Base-by-base conservation (phyloP, 192 early-diverging fungal genomes). In the Jimgerdemannia lactiflua region DNA sequence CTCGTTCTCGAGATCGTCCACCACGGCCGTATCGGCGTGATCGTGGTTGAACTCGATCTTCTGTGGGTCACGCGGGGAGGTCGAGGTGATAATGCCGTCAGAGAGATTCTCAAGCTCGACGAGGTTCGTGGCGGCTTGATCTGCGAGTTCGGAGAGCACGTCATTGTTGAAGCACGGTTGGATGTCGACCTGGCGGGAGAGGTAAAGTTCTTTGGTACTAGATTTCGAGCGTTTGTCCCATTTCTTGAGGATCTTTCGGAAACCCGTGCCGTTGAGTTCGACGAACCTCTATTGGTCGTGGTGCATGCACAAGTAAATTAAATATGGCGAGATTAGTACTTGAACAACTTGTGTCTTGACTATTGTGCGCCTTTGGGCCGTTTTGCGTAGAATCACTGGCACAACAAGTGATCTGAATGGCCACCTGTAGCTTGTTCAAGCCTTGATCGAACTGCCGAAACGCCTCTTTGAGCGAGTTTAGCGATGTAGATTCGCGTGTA, bases 171-270 rank as follows among this genome's bases (percentile, higher is more conserved):
- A 99, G 80, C 94, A 96, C 3, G 97, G 98, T 80, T 98, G 97
- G 19, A 99, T 93, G 70, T 99, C 98, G 44, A 99, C 91, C 80
- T 99, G 98, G 10, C 98, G 92, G 3, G 95, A 92, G 9, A 99
- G 89, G 76, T 99, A 99, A 43, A 99, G 89, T 79, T 99, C 98
- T 77, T 98, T 99, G 39, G 96, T 99, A 68, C 91, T 94, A 3
- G 95, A 95, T 82, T 99, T 98, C 67, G 95, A 94, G 42, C 98
- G 90, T 86, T 99, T 99, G 89, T 99, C 98, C 96, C 96, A 99
- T 83, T 99, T 99, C 80, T 99, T 99, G 69, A 99, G 79, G 67
- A 99, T 99, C 88, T 99, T 99, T 42, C 97, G 86, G 79, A 99
- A 99, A 42, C 98, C 98, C 19, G 93, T 95, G 42, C 89, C 92